These are phyloP conservation scores for Pseudogymnoascus sp. DNA, from an alignment of 2,329 filamentous ascomycete genomes.

Conservation along the genomic window DNA sequence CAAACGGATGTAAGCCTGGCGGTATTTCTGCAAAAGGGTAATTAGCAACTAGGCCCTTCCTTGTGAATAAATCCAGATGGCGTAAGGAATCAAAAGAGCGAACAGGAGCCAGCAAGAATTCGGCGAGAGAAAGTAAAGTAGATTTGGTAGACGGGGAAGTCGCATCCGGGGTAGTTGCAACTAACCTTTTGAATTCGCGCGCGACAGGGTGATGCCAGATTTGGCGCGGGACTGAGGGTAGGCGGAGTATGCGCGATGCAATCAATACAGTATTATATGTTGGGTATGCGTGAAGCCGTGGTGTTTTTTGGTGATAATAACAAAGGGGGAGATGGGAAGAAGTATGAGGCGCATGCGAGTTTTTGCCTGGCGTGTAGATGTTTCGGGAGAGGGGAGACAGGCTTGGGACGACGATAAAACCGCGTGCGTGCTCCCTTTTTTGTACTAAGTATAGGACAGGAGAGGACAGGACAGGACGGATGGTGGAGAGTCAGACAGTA, in stretches of 20 bases:
- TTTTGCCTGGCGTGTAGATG: slow-evolving; percentile 9
- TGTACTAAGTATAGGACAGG: not conserved
- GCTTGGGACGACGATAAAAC: not conserved
- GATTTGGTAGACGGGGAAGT: not conserved
- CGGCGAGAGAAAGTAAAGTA: not conserved
- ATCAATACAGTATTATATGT: not conserved
- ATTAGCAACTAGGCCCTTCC: not conserved
- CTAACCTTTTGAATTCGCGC: slow-evolving; percentile 4
- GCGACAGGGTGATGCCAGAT: not conserved
- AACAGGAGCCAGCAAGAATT: not conserved
- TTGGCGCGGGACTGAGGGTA: not conserved
- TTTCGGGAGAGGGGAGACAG: slow-evolving; percentile 1
- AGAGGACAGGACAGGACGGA: not conserved
- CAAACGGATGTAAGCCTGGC: not conserved
- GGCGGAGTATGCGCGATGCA: not conserved
- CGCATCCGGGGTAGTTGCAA: not conserved
- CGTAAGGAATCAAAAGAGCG: not conserved
- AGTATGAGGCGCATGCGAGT: not conserved
- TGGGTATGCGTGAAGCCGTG: not conserved
- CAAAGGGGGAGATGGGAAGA: not conserved
- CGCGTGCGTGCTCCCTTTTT: not conserved
- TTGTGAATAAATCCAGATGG: not conserved
- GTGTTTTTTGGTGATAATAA: slow-evolving; percentile 6
- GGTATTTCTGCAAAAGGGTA: not conserved
- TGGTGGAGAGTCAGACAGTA: not conserved